Evolutionary conservation across 1,139 yeast species (phyloP), one percentile per base, ranked within the genome.

Genomic region (Suhomyces bokatorum): DNA sequence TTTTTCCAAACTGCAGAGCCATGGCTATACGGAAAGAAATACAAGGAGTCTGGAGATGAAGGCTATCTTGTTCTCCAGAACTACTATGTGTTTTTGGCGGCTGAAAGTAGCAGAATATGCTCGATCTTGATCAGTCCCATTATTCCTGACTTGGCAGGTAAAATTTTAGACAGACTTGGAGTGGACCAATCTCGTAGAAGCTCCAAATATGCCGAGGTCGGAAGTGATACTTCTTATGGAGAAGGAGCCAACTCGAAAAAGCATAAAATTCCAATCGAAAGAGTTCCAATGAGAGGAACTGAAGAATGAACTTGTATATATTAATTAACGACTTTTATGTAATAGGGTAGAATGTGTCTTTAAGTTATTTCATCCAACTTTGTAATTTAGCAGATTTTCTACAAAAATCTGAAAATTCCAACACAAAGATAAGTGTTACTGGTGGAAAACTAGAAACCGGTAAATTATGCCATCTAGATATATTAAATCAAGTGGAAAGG

Each of bases 101-200:
- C 87, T 11, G 98, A 93, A 55, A 75, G 83, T 0, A 74, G 83
- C 13, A 75, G 99, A 48, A 77, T 88, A 0, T 60, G 80, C 13
- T 75, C 93, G 0, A 80, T 93, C 11, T 60, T 87, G 32, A 71
- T 87, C 24, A 80, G 77, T 47, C 89, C 97, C 1, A 71, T 91
- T 24, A 80, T 87, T 39, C 98, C 98, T 0, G 66, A 68, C 2
- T 69, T 88, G 39, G 65, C 96, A 0, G 51, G 56, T 0, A 64
- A 67, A 26, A 67, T 89, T n/a, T 69, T 93, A 34, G 85, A 85
- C 55, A 70, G 90, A 44, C 63, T 93, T 36, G 78, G 71, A 8
- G 90, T 88, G 4, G 54, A 58, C 9, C 29, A 51, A 1, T 59
- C 57, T 0, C 68, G 64, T n/a, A 67, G 91, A 32, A 59, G 67